These are phyloP conservation scores for Geotrichum reessii DNA, from an alignment of 1,139 yeast genomes.

Conservation along the genomic window DNA sequence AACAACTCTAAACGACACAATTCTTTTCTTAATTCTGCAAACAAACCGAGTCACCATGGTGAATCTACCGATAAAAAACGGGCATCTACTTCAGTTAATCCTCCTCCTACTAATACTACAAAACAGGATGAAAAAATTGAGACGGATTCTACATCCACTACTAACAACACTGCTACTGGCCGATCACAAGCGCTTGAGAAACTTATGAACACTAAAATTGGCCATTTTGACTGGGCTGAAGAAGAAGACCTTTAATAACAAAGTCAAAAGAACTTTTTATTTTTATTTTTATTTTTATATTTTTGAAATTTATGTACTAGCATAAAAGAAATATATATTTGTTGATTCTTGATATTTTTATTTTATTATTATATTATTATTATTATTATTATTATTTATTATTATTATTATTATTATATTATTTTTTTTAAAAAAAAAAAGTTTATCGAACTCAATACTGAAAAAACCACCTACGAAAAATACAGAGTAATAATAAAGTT, in stretches of 20 bases:
- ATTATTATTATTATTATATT: too few relatives aligned
- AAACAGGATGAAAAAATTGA: not conserved
- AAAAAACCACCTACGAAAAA: too few relatives aligned
- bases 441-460: too few relatives aligned
- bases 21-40: not conserved
- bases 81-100: not conserved
- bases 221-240: slow-evolving; percentile 23
- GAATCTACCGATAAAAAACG: too few relatives aligned
- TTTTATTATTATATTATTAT: too few relatives aligned
- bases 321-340: too few relatives aligned
- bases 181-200: not conserved
- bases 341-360: too few relatives aligned
- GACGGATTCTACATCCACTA: not conserved
- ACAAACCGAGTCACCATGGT: not conserved
- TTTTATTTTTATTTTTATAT: not conserved
- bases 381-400: too few relatives aligned
- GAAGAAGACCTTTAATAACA: slow-evolving; percentile 17
- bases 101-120: not conserved
- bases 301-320: too few relatives aligned
- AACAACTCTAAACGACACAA: not conserved
- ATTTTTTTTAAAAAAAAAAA: too few relatives aligned
- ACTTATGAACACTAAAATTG: slow-evolving; percentile 7
- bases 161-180: not conserved
- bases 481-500: too few relatives aligned
- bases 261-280: not conserved